Conservation (phyloP, 257 asterid species). For the Parsonsia alboflavescens region DNA sequence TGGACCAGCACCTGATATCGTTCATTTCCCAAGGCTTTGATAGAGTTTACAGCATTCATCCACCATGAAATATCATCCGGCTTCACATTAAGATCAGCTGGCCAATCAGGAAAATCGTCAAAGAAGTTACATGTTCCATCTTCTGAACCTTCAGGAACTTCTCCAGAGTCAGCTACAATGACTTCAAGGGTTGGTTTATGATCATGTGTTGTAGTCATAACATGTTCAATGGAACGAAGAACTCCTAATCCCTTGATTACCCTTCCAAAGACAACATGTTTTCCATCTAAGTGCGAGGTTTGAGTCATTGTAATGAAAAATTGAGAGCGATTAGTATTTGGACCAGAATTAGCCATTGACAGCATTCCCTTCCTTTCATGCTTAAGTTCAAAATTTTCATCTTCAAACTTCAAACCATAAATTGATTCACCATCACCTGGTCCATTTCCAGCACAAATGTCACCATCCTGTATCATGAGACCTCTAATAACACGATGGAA, state of each 20-base stretch:
- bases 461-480: conserved; percentile 33
- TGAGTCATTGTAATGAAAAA: conserved; percentile 34
- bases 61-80: conserved; percentile 36
- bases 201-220: conserved; percentile 26
- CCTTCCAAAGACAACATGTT: conserved; percentile 74
- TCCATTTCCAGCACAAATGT: conserved; percentile 32
- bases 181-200: conserved; percentile 42
- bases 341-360: conserved; percentile 41
- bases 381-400: conserved; percentile 39
- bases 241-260: conserved; percentile 64
- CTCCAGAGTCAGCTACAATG: conserved; percentile 60
- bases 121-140: conserved; percentile 35
- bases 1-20: conserved; percentile 26
- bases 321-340: conserved; percentile 31
- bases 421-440: conserved; percentile 41
- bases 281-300: conserved; percentile 47
- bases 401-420: conserved; percentile 35
- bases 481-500: conserved; percentile 36
- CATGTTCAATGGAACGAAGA: conserved; percentile 61
- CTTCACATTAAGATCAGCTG: conserved; percentile 32
- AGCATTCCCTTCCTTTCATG: conserved; percentile 43
- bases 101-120: conserved; percentile 38
- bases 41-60: conserved; percentile 28
- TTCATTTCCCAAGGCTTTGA: conserved; percentile 37
- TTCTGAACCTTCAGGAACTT: conserved; percentile 48